Evolutionary conservation across 2,329 filamentous ascomycete genomes (phyloP).

Genomic region (Pyrenochaeta sp.): DNA sequence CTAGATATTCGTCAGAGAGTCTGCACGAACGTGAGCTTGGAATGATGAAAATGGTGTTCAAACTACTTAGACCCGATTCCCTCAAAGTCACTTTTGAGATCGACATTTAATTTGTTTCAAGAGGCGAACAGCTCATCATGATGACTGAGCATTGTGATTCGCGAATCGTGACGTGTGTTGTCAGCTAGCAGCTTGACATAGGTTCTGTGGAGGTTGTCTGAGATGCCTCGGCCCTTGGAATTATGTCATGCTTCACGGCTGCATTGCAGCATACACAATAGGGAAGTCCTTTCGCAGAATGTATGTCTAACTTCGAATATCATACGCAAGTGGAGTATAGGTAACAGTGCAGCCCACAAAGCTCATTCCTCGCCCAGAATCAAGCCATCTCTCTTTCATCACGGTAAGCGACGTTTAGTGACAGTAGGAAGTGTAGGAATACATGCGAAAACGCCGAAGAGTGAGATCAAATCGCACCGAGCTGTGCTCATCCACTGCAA

Average conservation of each 20-base stretch:
- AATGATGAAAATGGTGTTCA: background rate
- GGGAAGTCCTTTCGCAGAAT: constrained; percentile 1
- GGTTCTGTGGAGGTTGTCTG: too few relatives aligned
- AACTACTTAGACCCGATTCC: background rate
- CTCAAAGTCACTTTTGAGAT: background rate
- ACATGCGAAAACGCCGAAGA: constrained; percentile 42
- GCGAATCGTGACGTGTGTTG: background rate
- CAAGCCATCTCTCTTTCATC: constrained; percentile 20
- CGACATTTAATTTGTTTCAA: background rate
- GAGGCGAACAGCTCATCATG: background rate
- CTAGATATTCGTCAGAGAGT: background rate
- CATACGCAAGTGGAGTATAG: constrained; percentile 43
- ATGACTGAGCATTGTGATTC: constrained; percentile 5
- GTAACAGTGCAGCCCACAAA: constrained; percentile 33
- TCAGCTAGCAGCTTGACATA: background rate
- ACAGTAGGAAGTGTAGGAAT: constrained; percentile 50
- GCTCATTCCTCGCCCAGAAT: constrained; percentile 21
- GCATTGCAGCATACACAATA: background rate
- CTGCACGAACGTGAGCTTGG: background rate
- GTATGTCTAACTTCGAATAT: constrained; percentile 26
- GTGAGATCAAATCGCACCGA: constrained; percentile 6
- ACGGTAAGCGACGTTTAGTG: constrained; percentile 44
- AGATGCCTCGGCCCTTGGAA: constrained; percentile 1
- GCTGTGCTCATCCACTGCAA: constrained; percentile 2
- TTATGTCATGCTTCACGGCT: constrained; percentile 1